Percentiles rank a stretch among this genome's conserved stretches.
Conservation (phyloP, 257 asterid genomes). For the Nicotiana undulata region DNA sequence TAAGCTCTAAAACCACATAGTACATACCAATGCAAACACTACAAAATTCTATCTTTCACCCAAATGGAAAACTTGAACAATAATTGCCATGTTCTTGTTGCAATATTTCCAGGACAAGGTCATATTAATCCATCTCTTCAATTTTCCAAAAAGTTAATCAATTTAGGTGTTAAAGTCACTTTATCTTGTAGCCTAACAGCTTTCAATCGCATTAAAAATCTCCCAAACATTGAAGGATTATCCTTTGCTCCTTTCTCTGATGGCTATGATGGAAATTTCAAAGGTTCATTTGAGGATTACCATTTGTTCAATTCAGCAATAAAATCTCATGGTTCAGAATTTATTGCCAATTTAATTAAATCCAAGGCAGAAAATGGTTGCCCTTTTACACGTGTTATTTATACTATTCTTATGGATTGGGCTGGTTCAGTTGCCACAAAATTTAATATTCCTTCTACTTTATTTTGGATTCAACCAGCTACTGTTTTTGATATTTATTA, state of each 20-base stretch:
- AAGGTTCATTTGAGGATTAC: not conserved
- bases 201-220: not conserved
- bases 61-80: not conserved
- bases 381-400: not conserved
- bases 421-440: not conserved
- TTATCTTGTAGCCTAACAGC: not conserved
- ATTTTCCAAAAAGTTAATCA: conserved; percentile 2
- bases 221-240: not conserved
- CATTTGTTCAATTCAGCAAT: not conserved
- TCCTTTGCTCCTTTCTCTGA: conserved; percentile 7
- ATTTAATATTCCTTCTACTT: not conserved
- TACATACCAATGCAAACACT: not conserved
- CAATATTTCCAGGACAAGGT: conserved; percentile 22
- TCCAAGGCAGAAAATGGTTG: not conserved
- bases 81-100: conserved; percentile 10
- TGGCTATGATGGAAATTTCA: conserved; percentile 1
- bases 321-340: not conserved
- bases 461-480: conserved; percentile 14
- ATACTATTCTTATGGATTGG: not conserved
- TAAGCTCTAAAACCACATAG: not conserved
- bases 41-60: not conserved
- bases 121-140: conserved; percentile 21
- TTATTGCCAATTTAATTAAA: not conserved
- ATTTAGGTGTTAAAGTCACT: conserved; percentile 6
- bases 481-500: conserved; percentile 4